Percentiles rank a stretch among this genome's conserved stretches.
Evolutionary conservation across 2,329 filamentous ascomycete species (phyloP).

Genomic region (Phaeosphaeriaceae sp.): DNA sequence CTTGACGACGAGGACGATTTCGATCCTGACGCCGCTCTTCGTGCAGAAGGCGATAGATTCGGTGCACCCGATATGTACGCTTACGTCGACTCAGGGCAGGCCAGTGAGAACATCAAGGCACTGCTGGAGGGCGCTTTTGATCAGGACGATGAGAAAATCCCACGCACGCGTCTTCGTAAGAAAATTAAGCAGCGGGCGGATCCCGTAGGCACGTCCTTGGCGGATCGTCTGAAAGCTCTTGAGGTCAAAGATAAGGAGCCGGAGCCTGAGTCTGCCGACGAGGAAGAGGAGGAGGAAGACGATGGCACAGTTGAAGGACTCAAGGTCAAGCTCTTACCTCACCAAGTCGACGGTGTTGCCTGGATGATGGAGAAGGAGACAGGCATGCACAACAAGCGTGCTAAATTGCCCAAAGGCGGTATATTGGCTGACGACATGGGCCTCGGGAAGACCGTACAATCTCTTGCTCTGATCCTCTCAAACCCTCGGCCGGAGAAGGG

Average conservation of each 20-base stretch:
- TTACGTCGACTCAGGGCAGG: conserved; percentile 75
- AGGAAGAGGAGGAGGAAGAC: conserved; percentile 55
- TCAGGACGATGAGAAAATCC: conserved; percentile 68
- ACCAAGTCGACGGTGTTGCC: conserved; percentile 90
- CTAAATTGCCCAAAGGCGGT: conserved; percentile 83
- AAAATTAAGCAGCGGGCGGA: conserved; percentile 51
- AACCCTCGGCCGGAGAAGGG: conserved; percentile 72
- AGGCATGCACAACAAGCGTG: conserved; percentile 80
- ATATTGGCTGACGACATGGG: conserved; percentile 98
- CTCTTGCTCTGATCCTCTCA: conserved; percentile 83
- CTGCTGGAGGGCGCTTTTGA: conserved; percentile 83
- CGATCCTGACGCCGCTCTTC: conserved; percentile 56
- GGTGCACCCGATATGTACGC: conserved; percentile 62
- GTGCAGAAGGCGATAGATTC: conserved; percentile 56
- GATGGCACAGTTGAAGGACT: conserved; percentile 79
- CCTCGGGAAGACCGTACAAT: conserved; percentile 93
- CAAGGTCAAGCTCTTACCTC: conserved; percentile 85
- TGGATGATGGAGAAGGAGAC: conserved; percentile 97
- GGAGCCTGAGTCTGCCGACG: conserved; percentile 19
- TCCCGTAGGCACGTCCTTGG: conserved; percentile 47
- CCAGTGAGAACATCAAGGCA: conserved; percentile 78
- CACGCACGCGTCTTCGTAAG: conserved; percentile 52
- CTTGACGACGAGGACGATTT: conserved; percentile 54
- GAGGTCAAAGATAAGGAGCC: conserved; percentile 58
- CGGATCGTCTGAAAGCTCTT: conserved; percentile 53